A percentile compares a stretch with the other conserved stretches of the same genome.
Conservation (phyloP, 192 early-diverging fungal genomes). For the Coemansia guatemalensis region DNA sequence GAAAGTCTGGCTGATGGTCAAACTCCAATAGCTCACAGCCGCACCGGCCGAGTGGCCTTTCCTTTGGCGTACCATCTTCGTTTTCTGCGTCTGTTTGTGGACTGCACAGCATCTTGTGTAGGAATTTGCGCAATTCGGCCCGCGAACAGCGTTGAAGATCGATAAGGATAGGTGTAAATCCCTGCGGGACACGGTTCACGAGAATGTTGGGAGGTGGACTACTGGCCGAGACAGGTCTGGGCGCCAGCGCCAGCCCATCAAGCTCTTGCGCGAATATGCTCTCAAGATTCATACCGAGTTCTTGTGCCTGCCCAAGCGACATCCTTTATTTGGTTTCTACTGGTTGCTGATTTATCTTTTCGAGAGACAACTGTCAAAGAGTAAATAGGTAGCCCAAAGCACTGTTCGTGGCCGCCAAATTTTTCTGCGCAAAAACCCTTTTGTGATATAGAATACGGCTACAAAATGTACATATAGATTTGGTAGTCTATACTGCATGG, state of each 20-base stretch:
- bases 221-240: conserved; percentile 20
- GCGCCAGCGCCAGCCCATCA: conserved; percentile 29
- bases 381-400: not conserved
- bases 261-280: conserved; percentile 42
- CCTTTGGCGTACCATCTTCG: not conserved
- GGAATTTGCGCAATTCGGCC: conserved; percentile 28
- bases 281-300: conserved; percentile 30
- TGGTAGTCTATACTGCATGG: not conserved
- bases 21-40: conserved; percentile 50
- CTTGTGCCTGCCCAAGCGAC: conserved; percentile 27
- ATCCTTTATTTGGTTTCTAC: conserved; percentile 2
- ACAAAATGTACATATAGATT: not conserved
- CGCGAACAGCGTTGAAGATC: conserved; percentile 44
- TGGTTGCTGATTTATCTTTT: not conserved
- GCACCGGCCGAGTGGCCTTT: conserved; percentile 30
- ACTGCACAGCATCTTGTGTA: conserved; percentile 44
- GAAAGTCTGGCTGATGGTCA: conserved; percentile 49
- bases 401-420: not conserved
- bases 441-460: not conserved
- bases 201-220: conserved; percentile 29
- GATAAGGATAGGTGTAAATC: conserved; percentile 44
- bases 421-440: not conserved
- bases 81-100: not conserved
- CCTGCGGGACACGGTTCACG: conserved; percentile 44
- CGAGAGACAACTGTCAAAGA: not conserved